These are phyloP conservation scores for Spiraea crenata DNA, from an alignment of 331 rosid genomes.

Conservation along the genomic window DNA sequence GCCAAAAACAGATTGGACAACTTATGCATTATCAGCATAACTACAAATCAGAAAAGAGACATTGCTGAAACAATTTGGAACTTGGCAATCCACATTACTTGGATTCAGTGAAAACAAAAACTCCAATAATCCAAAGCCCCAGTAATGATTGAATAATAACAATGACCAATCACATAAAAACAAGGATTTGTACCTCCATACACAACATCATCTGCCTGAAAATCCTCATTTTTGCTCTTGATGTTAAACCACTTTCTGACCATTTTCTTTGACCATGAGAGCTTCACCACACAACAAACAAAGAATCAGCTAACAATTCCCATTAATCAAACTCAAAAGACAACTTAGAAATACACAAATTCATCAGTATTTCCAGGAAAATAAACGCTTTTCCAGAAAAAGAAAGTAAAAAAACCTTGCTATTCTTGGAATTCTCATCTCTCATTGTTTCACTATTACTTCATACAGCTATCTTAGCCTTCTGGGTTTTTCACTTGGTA, in stretches of 20 bases:
- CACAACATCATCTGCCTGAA: conserved; percentile 63
- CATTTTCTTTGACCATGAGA: conserved; percentile 99
- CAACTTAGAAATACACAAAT: conserved; percentile 26
- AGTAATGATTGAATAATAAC: neutral
- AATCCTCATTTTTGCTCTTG: conserved; percentile 80
- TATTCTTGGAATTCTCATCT: conserved; percentile 85
- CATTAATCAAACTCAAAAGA: conserved; percentile 13
- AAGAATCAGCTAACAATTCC: conserved; percentile 46
- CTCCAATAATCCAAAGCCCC: conserved; percentile 1
- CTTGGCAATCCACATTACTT: conserved; percentile 12
- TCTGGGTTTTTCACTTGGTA: conserved; percentile 25
- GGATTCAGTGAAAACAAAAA: neutral
- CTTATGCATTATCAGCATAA: neutral
- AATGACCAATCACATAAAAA: conserved; percentile 12
- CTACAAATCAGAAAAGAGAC: conserved; percentile 1
- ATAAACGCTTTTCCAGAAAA: conserved; percentile 9
- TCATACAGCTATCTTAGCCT: conserved; percentile 56
- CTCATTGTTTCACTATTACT: conserved; percentile 78
- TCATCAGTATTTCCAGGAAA: conserved; percentile 24
- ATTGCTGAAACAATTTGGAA: conserved; percentile 31
- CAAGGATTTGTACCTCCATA: conserved; percentile 61
- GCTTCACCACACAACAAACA: conserved; percentile 59
- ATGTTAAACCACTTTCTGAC: conserved; percentile 95
- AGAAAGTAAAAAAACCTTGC: conserved; percentile 65
- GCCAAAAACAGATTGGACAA: conserved; percentile 10